Evolutionary conservation across 2,329 filamentous ascomycete species (phyloP).

Genomic region (Talaromyces pinophilus): DNA sequence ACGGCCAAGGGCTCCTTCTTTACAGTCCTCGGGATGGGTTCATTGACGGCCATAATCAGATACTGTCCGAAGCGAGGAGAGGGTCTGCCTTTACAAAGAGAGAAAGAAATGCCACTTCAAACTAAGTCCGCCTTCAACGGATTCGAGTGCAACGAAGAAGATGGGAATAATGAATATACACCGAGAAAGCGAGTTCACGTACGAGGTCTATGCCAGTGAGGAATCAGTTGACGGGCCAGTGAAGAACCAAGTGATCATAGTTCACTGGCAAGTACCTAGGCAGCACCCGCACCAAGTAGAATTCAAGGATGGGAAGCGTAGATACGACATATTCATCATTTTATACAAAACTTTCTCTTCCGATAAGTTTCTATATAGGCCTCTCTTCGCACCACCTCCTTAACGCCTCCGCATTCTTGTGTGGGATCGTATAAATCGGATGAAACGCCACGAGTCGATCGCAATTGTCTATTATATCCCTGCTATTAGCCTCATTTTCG

Average conservation of each 20-base stretch:
- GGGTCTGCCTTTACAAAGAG: not conserved
- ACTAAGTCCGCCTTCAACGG: not conserved
- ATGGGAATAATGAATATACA: not conserved
- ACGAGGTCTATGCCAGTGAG: not conserved
- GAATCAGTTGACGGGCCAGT: not conserved
- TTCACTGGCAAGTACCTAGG: not conserved
- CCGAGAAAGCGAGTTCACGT: not conserved
- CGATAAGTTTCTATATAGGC: not conserved
- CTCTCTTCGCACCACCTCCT: slow-evolving; percentile 61
- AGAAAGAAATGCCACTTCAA: not conserved
- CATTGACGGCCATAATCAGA: not conserved
- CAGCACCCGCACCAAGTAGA: not conserved
- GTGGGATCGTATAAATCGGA: slow-evolving; percentile 82
- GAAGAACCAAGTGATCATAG: not conserved
- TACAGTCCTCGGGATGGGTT: not conserved
- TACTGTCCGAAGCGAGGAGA: not conserved
- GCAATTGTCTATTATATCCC: slow-evolving; percentile 16
- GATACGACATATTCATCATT: not conserved
- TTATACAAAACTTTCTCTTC: not conserved
- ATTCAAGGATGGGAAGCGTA: not conserved
- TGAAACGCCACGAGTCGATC: slow-evolving; percentile 73
- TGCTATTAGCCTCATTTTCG: slow-evolving; percentile 63
- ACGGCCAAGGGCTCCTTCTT: not conserved
- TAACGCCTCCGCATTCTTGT: slow-evolving; percentile 65
- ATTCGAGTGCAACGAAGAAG: not conserved